A percentile compares a stretch with the other conserved stretches of the same genome.
Conservation (phyloP, 805 yeast species). For the Candida nemodendra region DNA sequence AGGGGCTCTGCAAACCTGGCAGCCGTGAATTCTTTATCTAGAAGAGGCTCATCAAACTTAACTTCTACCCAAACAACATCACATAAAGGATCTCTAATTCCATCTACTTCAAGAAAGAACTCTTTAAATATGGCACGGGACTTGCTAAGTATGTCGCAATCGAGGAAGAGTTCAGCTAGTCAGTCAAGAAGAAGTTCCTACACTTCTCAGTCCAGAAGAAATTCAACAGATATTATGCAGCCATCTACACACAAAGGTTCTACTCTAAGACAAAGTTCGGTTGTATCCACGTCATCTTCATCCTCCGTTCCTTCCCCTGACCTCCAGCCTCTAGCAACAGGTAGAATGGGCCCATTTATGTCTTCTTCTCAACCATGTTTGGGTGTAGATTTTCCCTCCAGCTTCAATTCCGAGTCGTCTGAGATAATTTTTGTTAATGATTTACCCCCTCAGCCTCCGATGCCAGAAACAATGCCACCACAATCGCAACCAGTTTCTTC, state of each 20-base stretch:
- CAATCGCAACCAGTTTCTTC: slow-evolving; percentile 14
- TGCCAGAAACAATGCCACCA: slow-evolving; percentile 44
- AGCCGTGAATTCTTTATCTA: slow-evolving; percentile 29
- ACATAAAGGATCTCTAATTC: not conserved
- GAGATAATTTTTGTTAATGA: slow-evolving; percentile 11
- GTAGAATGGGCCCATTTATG: not conserved
- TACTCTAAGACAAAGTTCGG: slow-evolving; percentile 17
- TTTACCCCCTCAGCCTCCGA: slow-evolving; percentile 56
- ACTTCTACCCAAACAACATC: slow-evolving; percentile 1
- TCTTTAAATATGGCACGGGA: slow-evolving; percentile 12
- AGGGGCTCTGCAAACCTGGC: slow-evolving; percentile 31
- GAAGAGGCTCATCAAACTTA: slow-evolving; percentile 16
- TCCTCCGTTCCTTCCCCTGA: slow-evolving; percentile 8
- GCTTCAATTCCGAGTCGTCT: not conserved
- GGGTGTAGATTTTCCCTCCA: not conserved
- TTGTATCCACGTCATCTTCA: slow-evolving; percentile 19
- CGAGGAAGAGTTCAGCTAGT: slow-evolving; percentile 7
- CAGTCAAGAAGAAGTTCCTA: slow-evolving; percentile 21
- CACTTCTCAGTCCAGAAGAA: slow-evolving; percentile 20
- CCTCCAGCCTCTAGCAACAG: slow-evolving; percentile 1
- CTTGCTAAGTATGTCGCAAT: slow-evolving; percentile 6
- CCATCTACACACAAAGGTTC: slow-evolving; percentile 11
- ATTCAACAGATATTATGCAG: slow-evolving; percentile 14
- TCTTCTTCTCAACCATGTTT: not conserved
- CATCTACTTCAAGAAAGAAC: slow-evolving; percentile 15